Base-by-base conservation (phyloP, 257 asterid genomes). In the Thymus mandschuricus region DNA sequence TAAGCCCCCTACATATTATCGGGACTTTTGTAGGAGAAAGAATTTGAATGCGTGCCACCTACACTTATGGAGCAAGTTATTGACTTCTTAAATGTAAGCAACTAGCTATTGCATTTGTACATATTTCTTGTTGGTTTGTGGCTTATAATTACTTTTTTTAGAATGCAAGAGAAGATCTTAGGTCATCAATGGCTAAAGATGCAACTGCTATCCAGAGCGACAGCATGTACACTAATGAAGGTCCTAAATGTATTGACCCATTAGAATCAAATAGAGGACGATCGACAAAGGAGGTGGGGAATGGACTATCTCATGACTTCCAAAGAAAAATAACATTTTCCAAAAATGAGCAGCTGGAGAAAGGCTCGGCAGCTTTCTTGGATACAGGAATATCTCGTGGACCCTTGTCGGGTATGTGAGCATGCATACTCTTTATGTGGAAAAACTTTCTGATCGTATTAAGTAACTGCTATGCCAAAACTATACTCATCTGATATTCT, bases 161-260 rank as follows among this genome's bases (percentile, higher is more conserved):
- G 96, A 89, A 85, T 66, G 61, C 96, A 40, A 81, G 98, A 78
- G 96, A 87, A 76, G 92, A 84, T 73, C 96, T 91, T 70, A 87
- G 98, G 77, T 79, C 85, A 76, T 87, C 97, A 66, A 91, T 93
- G 97, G 94, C 95, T 67, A 91, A 86, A 79, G 97, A 93, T 84
- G 96, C 96, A 61, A 84, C 87, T 78, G 75, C 83, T 66, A 80
- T 93, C 79, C 88, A 85, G 80, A 81, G 84, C 60, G 96, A 93
- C 80, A 76, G 81, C 84, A 75, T 93, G 50, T 81, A 64, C 67
- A 71, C 50, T 40, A 81, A 75, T 38, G 82, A 74, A 72, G 74
- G 67, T 74, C 70, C 65, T 48, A 81, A 78, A 30, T 27, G 58
- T 68, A 70, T 70, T 56, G 88, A 77, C 70, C 54, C 7, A 59